These are phyloP conservation scores for Tetrapisispora arboricola DNA, from an alignment of 805 yeast species.

Conservation along the genomic window DNA sequence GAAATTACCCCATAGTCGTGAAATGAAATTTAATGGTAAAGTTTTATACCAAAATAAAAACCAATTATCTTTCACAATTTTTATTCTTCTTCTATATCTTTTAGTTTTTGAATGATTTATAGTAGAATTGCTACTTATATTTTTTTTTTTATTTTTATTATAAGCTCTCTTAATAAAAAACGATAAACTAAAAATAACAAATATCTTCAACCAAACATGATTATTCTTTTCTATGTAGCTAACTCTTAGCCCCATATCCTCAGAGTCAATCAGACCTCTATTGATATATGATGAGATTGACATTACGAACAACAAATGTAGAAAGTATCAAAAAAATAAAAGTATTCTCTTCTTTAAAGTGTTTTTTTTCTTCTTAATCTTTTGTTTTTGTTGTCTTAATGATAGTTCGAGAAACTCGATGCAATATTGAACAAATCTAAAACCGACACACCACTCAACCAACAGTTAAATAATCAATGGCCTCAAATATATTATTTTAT, in stretches of 20 bases:
- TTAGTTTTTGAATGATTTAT: neutral
- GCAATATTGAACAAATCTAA: too few relatives aligned
- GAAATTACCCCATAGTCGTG: constrained; percentile 90
- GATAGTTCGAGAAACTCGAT: too few relatives aligned
- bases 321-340: neutral
- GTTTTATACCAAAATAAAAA: constrained; percentile 79
- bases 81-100: constrained; percentile 7
- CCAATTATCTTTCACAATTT: constrained; percentile 50
- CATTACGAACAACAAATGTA: neutral
- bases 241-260: neutral
- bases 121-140: too few relatives aligned
- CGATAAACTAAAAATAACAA: neutral
- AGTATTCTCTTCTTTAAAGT: neutral
- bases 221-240: neutral
- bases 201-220: constrained; percentile 1
- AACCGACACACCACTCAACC: too few relatives aligned
- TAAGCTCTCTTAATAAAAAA: constrained; percentile 1
- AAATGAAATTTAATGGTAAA: constrained; percentile 80
- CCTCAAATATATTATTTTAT: too few relatives aligned
- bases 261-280: neutral
- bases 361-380: too few relatives aligned
- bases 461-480: too few relatives aligned
- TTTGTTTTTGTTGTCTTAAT: too few relatives aligned
- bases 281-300: neutral
- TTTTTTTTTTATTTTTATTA: neutral